A percentile compares a stretch with the other conserved stretches of the same genome.
phyloP scores from a whole-genome alignment of 257 asterid genomes.

The Parsonsia alboflavescens region DNA sequence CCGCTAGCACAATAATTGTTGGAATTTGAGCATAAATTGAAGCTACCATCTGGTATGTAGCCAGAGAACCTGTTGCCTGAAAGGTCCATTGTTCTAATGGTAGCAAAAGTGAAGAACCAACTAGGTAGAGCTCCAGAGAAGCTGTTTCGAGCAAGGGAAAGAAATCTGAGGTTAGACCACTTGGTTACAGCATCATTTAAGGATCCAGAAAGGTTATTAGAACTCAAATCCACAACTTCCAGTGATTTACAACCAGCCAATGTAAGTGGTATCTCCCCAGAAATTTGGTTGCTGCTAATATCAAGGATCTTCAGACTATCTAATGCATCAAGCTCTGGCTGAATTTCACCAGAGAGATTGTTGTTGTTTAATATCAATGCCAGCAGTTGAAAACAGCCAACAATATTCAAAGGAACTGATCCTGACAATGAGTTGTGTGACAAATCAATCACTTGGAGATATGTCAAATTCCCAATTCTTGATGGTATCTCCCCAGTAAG shows the following conservation, averaged over 20 bases:
- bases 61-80: conserved; percentile 73
- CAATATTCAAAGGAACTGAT: conserved; percentile 69
- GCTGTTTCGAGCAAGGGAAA: conserved; percentile 68
- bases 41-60: conserved; percentile 57
- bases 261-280: conserved; percentile 93
- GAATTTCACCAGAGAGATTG: conserved; percentile 86
- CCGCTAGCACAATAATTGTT: conserved; percentile 25
- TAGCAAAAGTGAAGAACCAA: conserved; percentile 69
- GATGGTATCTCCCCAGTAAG: conserved; percentile 77
- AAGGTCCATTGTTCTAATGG: conserved; percentile 53
- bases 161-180: conserved; percentile 73
- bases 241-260: conserved; percentile 92
- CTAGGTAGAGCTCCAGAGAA: conserved; percentile 65
- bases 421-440: conserved; percentile 75
- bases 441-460: conserved; percentile 84
- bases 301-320: conserved; percentile 74
- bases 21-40: conserved; percentile 41
- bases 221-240: conserved; percentile 89
- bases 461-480: conserved; percentile 80
- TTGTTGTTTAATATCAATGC: conserved; percentile 66
- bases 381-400: conserved; percentile 85
- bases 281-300: conserved; percentile 61
- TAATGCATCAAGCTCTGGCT: conserved; percentile 93
- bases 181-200: conserved; percentile 76
- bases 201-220: conserved; percentile 64